Percentiles rank a stretch among this genome's conserved stretches.
Conservation (phyloP, 306 rosid species). For the Lupinus albus region DNA sequence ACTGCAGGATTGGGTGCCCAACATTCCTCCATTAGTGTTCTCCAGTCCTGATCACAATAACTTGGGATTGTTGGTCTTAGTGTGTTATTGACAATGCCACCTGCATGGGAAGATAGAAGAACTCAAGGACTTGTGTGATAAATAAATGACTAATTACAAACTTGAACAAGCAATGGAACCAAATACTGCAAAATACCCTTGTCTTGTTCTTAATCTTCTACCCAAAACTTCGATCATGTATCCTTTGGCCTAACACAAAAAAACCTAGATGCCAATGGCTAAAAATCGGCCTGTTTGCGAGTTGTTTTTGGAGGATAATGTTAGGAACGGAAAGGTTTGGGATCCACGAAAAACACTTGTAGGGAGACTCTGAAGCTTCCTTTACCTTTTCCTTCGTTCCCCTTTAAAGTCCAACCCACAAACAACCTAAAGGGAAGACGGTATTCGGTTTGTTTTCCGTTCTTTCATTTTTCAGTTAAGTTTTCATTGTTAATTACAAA, state of each 20-base stretch:
- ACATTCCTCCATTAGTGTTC: slow-evolving; percentile 83
- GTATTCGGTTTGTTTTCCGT: no score
- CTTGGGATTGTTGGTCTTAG: slow-evolving; percentile 73
- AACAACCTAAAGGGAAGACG: no score
- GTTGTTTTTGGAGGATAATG: no score
- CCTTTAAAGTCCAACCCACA: no score
- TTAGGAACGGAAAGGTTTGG: no score
- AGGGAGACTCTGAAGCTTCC: no score
- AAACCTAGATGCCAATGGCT: background rate
- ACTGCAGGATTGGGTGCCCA: slow-evolving; percentile 82
- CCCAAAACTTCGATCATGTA: slow-evolving; percentile 2
- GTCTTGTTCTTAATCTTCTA: background rate
- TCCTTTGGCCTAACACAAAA: background rate
- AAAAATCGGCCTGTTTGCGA: no score
- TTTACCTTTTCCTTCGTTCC: no score
- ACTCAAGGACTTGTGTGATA: background rate
- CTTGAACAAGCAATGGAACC: background rate
- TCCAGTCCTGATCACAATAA: slow-evolving; percentile 76
- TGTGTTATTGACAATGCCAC: slow-evolving; percentile 86
- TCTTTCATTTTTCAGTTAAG: background rate
- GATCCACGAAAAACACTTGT: no score
- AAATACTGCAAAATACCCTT: background rate
- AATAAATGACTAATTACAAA: slow-evolving; percentile 1
- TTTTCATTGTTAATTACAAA: background rate
- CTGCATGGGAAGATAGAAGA: slow-evolving; percentile 48